Evolutionary conservation across 1,284 basidiomycete species (phyloP).

Genomic region (Exobasidium rhododendri): DNA sequence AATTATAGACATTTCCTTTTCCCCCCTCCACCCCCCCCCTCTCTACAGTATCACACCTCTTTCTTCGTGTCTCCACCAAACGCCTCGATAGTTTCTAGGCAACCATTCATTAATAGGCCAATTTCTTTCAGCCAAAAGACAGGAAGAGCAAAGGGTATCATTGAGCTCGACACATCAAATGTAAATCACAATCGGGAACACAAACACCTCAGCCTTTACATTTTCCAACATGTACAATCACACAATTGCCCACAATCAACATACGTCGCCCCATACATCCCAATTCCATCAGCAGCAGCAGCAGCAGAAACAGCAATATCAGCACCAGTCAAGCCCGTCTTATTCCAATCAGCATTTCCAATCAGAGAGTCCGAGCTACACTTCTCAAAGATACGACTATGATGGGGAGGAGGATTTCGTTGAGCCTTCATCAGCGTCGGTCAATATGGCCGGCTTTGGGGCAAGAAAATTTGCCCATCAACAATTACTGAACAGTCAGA

Average conservation of each 20-base stretch:
- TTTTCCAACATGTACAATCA: no score
- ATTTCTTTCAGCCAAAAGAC: no score
- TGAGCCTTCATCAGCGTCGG: background rate
- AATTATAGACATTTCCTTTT: no score
- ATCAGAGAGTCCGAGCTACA: background rate
- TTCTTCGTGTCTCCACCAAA: no score
- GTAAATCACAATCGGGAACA: no score
- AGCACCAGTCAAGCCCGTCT: background rate
- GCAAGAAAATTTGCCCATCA: slow-evolving; percentile 14
- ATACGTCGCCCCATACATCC: background rate
- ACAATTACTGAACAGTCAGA: background rate
- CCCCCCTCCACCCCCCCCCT: no score
- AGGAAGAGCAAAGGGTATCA: no score
- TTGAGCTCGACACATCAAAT: no score
- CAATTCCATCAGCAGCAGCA: background rate
- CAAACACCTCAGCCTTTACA: no score
- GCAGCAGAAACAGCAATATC: background rate
- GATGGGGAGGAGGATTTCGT: background rate
- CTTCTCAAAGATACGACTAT: background rate
- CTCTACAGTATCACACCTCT: no score
- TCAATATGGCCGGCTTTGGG: slow-evolving; percentile 16
- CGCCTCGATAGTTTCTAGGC: no score
- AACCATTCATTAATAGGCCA: no score
- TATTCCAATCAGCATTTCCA: background rate
- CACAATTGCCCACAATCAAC: background rate